Evolutionary conservation across 192 early-diverging fungal genomes (phyloP).

Genomic region (Allomyces macrogynus): DNA sequence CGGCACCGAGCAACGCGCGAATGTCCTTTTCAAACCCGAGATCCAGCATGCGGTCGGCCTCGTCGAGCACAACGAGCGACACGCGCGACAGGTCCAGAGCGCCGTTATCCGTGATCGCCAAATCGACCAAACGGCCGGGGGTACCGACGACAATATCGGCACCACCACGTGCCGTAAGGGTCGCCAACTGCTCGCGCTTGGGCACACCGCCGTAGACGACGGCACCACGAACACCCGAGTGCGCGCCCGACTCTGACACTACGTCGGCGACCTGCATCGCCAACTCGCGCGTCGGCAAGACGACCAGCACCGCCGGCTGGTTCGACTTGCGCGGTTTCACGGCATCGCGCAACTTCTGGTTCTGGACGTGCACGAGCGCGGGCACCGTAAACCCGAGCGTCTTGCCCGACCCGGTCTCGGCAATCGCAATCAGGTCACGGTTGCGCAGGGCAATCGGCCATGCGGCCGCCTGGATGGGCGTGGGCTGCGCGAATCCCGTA

Average conservation of each 20-base stretch:
- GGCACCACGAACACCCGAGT: constrained; percentile 75
- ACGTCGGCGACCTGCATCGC: constrained; percentile 93
- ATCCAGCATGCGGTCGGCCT: constrained; percentile 98
- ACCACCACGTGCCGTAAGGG: constrained; percentile 41
- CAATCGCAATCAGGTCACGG: constrained; percentile 80
- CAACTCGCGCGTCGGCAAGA: constrained; percentile 92
- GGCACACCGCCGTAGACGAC: constrained; percentile 93
- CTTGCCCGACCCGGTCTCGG: constrained; percentile 79
- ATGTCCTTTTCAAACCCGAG: constrained; percentile 99
- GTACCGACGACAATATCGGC: constrained; percentile 95
- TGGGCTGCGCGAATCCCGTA: constrained; percentile 59
- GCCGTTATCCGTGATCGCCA: constrained; percentile 50
- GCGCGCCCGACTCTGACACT: constrained; percentile 76
- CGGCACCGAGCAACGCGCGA: constrained; percentile 90
- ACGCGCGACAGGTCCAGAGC: constrained; percentile 82
- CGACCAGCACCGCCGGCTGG: constrained; percentile 52
- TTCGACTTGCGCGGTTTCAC: constrained; percentile 67
- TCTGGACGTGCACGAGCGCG: constrained; percentile 95
- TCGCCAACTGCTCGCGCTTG: constrained; percentile 72
- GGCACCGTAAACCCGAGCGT: constrained; percentile 86
- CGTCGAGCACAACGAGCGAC: constrained; percentile 92
- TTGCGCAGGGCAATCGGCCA: constrained; percentile 97
- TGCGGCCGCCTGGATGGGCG: constrained; percentile 67
- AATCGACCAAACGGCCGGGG: constrained; percentile 92
- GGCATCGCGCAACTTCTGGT: constrained; percentile 69